Conservation (phyloP, 495 filamentous ascomycete species). For the Daldinia grandis region DNA sequence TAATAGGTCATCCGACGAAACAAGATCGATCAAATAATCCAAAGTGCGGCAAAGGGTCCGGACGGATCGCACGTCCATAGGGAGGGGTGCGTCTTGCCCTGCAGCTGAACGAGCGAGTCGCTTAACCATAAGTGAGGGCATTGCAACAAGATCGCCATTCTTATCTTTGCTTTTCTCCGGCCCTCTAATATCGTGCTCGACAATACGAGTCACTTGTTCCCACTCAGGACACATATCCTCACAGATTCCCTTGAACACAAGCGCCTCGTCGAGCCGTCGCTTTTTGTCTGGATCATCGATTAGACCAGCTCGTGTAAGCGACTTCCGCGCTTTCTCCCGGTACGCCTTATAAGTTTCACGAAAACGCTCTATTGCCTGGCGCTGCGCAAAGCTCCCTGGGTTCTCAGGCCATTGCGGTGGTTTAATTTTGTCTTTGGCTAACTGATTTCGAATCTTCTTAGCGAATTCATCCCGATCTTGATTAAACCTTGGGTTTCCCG, state of each 20-base stretch:
- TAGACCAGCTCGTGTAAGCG: conserved; percentile 74
- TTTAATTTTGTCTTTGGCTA: conserved; percentile 53
- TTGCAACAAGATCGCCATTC: conserved; percentile 49
- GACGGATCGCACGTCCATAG: conserved; percentile 89
- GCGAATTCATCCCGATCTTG: conserved; percentile 46
- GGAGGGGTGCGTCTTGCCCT: conserved; percentile 88
- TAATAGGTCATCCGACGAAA: conserved; percentile 70
- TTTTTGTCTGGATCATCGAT: conserved; percentile 91
- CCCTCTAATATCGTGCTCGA: conserved; percentile 64
- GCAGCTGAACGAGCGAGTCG: conserved; percentile 89
- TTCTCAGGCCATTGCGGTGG: conserved; percentile 56
- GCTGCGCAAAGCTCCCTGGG: conserved; percentile 52
- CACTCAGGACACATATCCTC: conserved; percentile 94
- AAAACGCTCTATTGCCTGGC: conserved; percentile 53
- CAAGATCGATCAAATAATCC: conserved; percentile 82
- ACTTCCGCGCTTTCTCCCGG: conserved; percentile 70
- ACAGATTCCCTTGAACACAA: conserved; percentile 88
- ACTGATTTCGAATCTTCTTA: conserved; percentile 51
- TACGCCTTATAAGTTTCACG: conserved; percentile 66
- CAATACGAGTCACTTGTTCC: conserved; percentile 82
- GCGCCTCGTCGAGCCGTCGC: conserved; percentile 80
- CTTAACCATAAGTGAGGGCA: conserved; percentile 70
- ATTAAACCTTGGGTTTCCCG: background rate
- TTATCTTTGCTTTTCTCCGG: conserved; percentile 59
- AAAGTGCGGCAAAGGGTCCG: conserved; percentile 75